Conservation (phyloP, 2,329 filamentous ascomycete genomes). For the Graphilbum sp. region DNA sequence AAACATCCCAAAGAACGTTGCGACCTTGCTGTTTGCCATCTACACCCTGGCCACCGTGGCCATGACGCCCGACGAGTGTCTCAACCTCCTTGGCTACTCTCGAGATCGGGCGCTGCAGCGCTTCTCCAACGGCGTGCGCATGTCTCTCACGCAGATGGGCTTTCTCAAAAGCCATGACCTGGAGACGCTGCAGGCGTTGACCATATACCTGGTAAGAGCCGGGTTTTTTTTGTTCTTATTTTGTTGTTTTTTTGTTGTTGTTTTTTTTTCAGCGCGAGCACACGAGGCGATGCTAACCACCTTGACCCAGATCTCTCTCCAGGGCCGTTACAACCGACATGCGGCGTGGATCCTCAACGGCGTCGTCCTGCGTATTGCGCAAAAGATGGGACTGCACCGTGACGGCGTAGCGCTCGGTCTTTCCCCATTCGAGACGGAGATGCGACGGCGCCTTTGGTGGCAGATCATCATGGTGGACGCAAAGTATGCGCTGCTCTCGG, state of each 20-base stretch:
- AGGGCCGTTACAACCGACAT: slow-evolving; percentile 41
- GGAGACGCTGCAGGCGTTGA: slow-evolving; percentile 39
- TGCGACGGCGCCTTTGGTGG: slow-evolving; percentile 54
- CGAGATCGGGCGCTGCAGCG: slow-evolving; percentile 32
- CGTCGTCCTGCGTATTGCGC: slow-evolving; percentile 44
- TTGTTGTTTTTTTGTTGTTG: not conserved
- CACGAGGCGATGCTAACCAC: not conserved
- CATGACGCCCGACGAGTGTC: slow-evolving; percentile 37
- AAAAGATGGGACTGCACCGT: slow-evolving; percentile 50
- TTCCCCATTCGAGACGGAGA: slow-evolving; percentile 47
- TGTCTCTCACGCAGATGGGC: slow-evolving; percentile 31
- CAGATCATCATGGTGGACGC: slow-evolving; percentile 42
- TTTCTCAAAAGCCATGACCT: slow-evolving; percentile 45
- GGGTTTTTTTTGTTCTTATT: not conserved
- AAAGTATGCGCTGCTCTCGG: slow-evolving; percentile 39
- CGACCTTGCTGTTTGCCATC: slow-evolving; percentile 48
- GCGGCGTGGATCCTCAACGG: slow-evolving; percentile 45
- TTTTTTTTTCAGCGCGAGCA: too few species aligned
- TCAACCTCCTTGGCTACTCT: slow-evolving; percentile 31
- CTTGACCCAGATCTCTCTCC: slow-evolving; percentile 30
- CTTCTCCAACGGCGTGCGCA: slow-evolving; percentile 34
- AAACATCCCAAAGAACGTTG: slow-evolving; percentile 37
- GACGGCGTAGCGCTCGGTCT: slow-evolving; percentile 41
- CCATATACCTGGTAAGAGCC: slow-evolving; percentile 40
- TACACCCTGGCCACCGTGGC: slow-evolving; percentile 45